A percentile compares a stretch with the other conserved stretches of the same genome.
phyloP scores from a whole-genome alignment of 257 asterid species.

The Solanum gandarillasii region DNA sequence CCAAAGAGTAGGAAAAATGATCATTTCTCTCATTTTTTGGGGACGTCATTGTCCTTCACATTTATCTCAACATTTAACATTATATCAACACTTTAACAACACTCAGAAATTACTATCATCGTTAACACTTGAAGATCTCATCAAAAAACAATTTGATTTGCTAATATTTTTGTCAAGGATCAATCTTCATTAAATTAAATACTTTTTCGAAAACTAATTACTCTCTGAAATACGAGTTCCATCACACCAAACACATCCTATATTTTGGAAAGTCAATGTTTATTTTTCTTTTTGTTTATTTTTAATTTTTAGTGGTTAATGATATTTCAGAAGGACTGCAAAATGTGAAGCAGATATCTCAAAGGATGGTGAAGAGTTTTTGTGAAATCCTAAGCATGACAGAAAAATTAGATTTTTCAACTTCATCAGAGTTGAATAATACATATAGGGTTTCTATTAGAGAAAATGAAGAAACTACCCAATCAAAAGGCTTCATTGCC shows the following conservation, averaged over 20 bases:
- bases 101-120: not conserved
- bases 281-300: not conserved
- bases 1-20: not conserved
- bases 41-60: not conserved
- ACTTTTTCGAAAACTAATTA: not conserved
- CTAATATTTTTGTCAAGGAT: not conserved
- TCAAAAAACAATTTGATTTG: not conserved
- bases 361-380: constrained; percentile 57
- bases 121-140: not conserved
- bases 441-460: constrained; percentile 38
- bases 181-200: not conserved
- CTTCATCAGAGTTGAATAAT: constrained; percentile 14
- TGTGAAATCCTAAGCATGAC: constrained; percentile 36
- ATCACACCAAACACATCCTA: not conserved
- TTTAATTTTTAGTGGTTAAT: constrained; percentile 19
- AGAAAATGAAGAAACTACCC: constrained; percentile 19
- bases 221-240: not conserved
- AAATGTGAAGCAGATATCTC: constrained; percentile 44
- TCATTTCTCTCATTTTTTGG: not conserved
- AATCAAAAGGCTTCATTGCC: constrained; percentile 29
- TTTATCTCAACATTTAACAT: not conserved
- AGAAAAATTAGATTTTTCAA: constrained; percentile 26
- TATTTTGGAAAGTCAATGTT: not conserved
- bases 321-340: constrained; percentile 23
- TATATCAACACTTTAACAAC: not conserved